Base-by-base conservation (phyloP, 805 yeast genomes). In the Zygoascus bituminiphila region DNA sequence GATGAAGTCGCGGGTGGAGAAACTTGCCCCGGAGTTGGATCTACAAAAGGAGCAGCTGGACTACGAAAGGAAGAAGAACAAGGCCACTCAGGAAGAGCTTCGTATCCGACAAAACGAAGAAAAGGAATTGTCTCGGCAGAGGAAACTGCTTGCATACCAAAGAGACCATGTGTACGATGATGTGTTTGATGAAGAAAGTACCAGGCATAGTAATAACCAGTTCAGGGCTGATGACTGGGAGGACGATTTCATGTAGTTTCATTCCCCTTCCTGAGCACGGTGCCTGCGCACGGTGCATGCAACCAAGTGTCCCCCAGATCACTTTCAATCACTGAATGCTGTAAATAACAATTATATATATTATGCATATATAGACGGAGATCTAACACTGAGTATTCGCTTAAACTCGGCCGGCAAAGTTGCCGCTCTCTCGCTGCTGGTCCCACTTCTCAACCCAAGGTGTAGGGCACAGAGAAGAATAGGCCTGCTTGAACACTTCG, bases 401-500 rank as follows among this genome's bases (percentile, higher is more conserved):
- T 31, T 43, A 54, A 45, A 55, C 49, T 19, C 39, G 50, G 58
- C 71, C 77, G 49, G 81, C 74, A 60, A 78, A 77, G 59, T 67
- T 77, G 59, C 81, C 81, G 54, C 70, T 69, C 58, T 66, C 77
- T 48, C 70, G 64, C 64, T 66, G 69, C 56, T 66, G 72, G 51
- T 67, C 69, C 71, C 72, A 68, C 59, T 64, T 64, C 49, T 58
- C 66, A 42, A 62, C 58, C 72, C 70, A 66, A 47, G 57, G 40
- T 7, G 53, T 52, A 44, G 72, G 71, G 62, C 73, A 69, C 52
- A 70, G 75, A 21, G 96, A 79, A 61, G 84, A 79, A 78, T 78
- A 93, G 49, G 97, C 87, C 71, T 79, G 84, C 81, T 79, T 86
- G 76, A 93, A 93, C 62, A 86, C 89, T 73, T 88, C 78, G 73